Percentiles rank a stretch among this genome's conserved stretches.
Evolutionary conservation across 805 yeast genomes (phyloP).

Genomic region (Suhomyces sp.): DNA sequence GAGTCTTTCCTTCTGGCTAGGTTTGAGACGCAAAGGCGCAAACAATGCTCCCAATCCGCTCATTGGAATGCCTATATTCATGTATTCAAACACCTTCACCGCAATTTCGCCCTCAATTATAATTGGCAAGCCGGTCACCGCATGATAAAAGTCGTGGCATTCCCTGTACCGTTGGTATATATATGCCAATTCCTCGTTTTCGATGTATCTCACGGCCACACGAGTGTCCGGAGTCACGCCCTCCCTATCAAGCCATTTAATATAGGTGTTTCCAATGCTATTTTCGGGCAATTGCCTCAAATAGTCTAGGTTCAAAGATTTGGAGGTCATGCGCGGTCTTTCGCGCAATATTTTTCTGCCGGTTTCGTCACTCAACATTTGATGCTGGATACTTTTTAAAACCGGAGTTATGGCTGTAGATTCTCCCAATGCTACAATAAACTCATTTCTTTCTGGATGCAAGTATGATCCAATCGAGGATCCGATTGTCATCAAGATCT

Average conservation of each 20-base stretch:
- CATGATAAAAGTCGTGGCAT: constrained; percentile 95
- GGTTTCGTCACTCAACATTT: constrained; percentile 70
- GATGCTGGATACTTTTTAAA: constrained; percentile 56
- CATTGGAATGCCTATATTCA: constrained; percentile 92
- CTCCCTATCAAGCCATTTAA: constrained; percentile 78
- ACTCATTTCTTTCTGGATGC: constrained; percentile 73
- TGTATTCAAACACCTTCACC: constrained; percentile 86
- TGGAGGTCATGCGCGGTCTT: constrained; percentile 78
- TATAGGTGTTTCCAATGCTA: constrained; percentile 77
- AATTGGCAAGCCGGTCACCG: constrained; percentile 85
- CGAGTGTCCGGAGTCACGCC: constrained; percentile 94
- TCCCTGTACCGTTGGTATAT: constrained; percentile 93
- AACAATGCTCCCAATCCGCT: constrained; percentile 89
- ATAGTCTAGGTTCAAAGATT: constrained; percentile 60
- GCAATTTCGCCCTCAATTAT: constrained; percentile 96
- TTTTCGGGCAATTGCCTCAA: constrained; percentile 60
- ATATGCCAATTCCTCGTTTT: constrained; percentile 86
- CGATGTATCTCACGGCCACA: constrained; percentile 81
- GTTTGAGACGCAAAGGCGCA: constrained; percentile 76
- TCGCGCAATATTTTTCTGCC: constrained; percentile 81
- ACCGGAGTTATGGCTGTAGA: constrained; percentile 76
- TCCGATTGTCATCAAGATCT: constrained; percentile 59
- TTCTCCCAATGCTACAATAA: constrained; percentile 85
- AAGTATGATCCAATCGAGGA: constrained; percentile 76
- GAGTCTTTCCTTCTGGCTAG: constrained; percentile 61